phyloP scores from a whole-genome alignment of 2,329 filamentous ascomycete species.

The Alternaria ventricosa region DNA sequence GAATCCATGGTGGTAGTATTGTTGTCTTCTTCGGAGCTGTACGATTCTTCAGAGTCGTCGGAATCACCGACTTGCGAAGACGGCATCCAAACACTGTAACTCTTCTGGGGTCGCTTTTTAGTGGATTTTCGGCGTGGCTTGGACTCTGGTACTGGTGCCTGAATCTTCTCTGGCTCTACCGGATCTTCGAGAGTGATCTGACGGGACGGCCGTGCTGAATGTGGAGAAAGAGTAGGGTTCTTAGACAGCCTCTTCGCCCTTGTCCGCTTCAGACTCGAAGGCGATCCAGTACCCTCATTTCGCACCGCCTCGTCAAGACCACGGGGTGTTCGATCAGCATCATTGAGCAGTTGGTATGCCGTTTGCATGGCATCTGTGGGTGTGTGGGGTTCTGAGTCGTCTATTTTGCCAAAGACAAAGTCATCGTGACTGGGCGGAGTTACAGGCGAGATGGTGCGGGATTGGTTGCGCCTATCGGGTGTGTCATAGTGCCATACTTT shows the following conservation, averaged over 20 bases:
- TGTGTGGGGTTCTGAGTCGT: constrained; percentile 18
- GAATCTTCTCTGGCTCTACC: constrained; percentile 20
- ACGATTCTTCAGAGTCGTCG: constrained; percentile 31
- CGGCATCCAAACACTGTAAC: constrained; percentile 59
- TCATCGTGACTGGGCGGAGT: constrained; percentile 49
- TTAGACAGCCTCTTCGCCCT: constrained; percentile 49
- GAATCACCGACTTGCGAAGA: constrained; percentile 47
- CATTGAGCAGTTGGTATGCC: constrained; percentile 19
- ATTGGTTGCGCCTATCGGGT: constrained; percentile 35
- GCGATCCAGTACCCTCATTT: constrained; percentile 39
- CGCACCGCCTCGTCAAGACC: constrained; percentile 47
- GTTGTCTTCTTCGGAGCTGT: constrained; percentile 35
- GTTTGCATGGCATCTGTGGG: constrained; percentile 23
- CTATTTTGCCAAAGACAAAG: constrained; percentile 34
- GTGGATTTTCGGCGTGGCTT: constrained; percentile 40
- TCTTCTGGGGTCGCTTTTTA: constrained; percentile 44
- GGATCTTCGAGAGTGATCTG: constrained; percentile 47
- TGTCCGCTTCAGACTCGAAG: constrained; percentile 44
- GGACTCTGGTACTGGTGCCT: constrained; percentile 19
- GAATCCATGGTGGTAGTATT: constrained; percentile 25
- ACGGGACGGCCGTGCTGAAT: constrained; percentile 38
- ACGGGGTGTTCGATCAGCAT: constrained; percentile 42
- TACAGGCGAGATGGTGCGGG: constrained; percentile 42
- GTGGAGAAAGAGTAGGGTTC: constrained; percentile 37
- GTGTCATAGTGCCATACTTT: constrained; percentile 53